Base-by-base conservation (phyloP, 176 grass and related monocot genomes). In the Chrysopogon serrulatus region DNA sequence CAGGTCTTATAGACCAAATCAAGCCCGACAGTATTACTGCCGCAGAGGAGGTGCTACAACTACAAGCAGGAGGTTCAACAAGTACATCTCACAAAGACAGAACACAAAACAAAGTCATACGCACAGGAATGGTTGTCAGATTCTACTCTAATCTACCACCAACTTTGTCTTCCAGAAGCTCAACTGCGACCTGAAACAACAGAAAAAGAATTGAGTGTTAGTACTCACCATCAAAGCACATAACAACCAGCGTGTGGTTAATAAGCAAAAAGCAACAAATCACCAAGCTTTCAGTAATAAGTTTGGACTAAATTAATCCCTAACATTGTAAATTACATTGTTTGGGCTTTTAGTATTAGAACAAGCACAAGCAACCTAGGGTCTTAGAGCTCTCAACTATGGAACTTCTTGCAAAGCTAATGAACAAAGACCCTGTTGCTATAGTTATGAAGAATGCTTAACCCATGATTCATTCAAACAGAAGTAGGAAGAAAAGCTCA, bases 141-240 rank as follows among this genome's bases (percentile, higher is more conserved):
- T 35, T 31, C n/a, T 71, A 73, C 26, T 73, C 70, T 32, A 73
- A 83, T 47, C 53, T 61, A 30, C 27, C 19, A 62, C 37, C n/a
- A n/a, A n/a, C 18, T 44, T 21, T 61, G 27, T 30, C 49, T 21
- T 49, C 30, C 44, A 51, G 44, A 74, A 77, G 86, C 32, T 40
- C 40, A 78, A 32, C 73, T 32, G 32, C 14, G 8, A 63, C 73
- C 79, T 83, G 73, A 70, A 88, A 83, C 51, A 83, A 32, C 8
- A 16, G 8, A 32, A 31, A 48, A 3, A 11, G 43, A 73, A 48
- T 30, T 30, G 70, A 48, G 15, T 28, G 30, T 68, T 42, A n/a
- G 30, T 17, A 34, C 15, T 59, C 67, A 64, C 30, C 16, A 72
- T 37, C 31, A 73, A 76, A 47, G 71, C 31, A 77, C 17, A 45